A percentile compares a stretch with the other conserved stretches of the same genome.
Evolutionary conservation across 352 stramenopile species (phyloP).

Genomic region (Globisporangium middletonii): DNA sequence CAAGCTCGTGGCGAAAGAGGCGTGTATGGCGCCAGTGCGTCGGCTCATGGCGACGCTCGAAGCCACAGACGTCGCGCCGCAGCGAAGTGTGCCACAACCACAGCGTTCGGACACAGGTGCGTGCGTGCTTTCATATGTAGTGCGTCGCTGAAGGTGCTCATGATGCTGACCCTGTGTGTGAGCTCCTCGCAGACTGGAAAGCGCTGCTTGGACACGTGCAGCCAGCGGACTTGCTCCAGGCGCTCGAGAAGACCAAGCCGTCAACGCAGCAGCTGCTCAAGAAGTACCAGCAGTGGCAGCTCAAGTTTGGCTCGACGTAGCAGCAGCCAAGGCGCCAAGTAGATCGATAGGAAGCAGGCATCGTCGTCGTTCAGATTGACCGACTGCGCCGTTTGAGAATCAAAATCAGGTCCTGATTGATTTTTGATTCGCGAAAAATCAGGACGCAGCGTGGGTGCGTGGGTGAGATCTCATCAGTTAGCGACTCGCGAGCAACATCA

Average conservation of each 20-base stretch:
- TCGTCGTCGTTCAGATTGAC: not conserved
- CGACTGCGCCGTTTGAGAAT: too few species aligned
- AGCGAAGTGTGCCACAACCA: conserved; percentile 13
- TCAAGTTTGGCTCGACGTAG: conserved; percentile 71
- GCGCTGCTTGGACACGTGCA: conserved; percentile 54
- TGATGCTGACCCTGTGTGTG: not conserved
- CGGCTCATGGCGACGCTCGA: conserved; percentile 67
- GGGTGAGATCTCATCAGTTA: too few species aligned
- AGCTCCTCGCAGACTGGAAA: conserved; percentile 31
- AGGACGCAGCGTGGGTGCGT: too few species aligned
- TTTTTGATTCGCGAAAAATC: too few species aligned
- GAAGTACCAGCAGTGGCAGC: conserved; percentile 81
- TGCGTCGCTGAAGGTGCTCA: not conserved
- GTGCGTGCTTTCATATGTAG: not conserved
- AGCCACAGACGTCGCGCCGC: conserved; percentile 16
- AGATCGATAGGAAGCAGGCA: too few species aligned
- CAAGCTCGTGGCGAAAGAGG: conserved; percentile 82
- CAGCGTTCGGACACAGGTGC: not conserved
- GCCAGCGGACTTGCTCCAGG: conserved; percentile 38
- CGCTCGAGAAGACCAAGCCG: conserved; percentile 74
- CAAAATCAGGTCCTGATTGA: too few species aligned
- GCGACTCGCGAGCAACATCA: too few species aligned
- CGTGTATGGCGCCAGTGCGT: conserved; percentile 76
- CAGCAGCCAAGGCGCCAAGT: too few species aligned
- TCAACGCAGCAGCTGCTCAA: conserved; percentile 66